Base-by-base conservation (phyloP, 495 filamentous ascomycete species). In the Saxophila tyrrhenica region DNA sequence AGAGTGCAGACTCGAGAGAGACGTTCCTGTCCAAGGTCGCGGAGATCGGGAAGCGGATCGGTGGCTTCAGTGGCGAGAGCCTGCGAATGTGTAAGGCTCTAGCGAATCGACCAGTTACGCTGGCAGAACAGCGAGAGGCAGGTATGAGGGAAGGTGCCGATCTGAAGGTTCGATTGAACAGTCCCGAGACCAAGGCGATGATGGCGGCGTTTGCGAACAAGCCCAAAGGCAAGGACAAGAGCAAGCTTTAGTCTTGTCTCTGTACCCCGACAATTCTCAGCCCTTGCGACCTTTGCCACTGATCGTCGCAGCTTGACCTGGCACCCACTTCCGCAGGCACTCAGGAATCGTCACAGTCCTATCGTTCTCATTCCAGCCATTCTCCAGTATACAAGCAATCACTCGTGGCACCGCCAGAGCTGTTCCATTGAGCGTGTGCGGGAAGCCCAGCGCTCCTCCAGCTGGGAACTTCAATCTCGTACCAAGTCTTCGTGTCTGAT, bases 361-460 rank as follows among this genome's bases (percentile, higher is more conserved):
- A 43, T 72, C 75, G 2, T 70, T 54, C 60, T 87, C 82, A 64
- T 86, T 76, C 87, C 89, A 97, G 2, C 89, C 84, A 64, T 94
- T 88, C 75, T 98, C 92, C 67, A 98, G 65, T n/a, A 98, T 73
- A 9, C 89, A 89, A 21, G 92, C 89, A 58, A 98, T 59, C 19
- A 98, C 84, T 32, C 92, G 73, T 17, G 92, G 94, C 17, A 97
- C 83, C 1, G 92, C 92, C 66, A 96, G 70, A 0, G 92, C 92
- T 1, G 92, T 98, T 0, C 92, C 92, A 66, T 98, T 98, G 21
- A 95, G 80, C 0, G 94, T 97, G 67, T 82, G 86, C 41, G 87
- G 85, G 39, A 55, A 73, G 44, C 50, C 67, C 50, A 55, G 50
- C 16, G 52, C 25, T 16, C 56, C 56, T 19, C 42, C 51, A 7